Percentiles rank a stretch among this genome's conserved stretches.
phyloP scores from a whole-genome alignment of 176 grass and related monocot genomes.

The Ampelocalamus luodianensis region DNA sequence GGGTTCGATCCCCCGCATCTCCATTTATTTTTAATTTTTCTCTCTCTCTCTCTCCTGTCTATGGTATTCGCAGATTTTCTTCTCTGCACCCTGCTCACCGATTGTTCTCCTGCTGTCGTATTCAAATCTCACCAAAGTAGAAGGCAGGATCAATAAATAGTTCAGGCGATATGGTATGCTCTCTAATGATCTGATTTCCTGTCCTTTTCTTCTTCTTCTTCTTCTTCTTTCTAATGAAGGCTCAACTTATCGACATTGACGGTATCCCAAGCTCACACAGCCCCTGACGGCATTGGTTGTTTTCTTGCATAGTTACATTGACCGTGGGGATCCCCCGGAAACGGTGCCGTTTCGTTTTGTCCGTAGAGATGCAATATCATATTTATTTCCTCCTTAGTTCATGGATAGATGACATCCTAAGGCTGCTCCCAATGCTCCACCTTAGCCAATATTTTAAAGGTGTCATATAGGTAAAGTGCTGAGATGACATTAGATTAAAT shows the following conservation, averaged over 20 bases:
- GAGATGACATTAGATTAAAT: no score
- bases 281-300: no score
- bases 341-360: not conserved
- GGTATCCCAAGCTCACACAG: not conserved
- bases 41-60: no score
- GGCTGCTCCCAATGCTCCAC: no score
- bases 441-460: no score
- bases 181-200: not conserved
- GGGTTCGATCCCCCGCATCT: slow-evolving; percentile 98
- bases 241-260: not conserved
- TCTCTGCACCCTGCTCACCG: no score
- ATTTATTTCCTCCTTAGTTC: no score
- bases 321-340: not conserved
- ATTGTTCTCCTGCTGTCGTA: not conserved
- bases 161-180: not conserved
- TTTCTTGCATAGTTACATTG: no score
- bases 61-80: no score
- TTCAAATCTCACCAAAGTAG: not conserved
- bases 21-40: not conserved
- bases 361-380: not conserved
- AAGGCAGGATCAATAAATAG: not conserved
- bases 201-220: not conserved
- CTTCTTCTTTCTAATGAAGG: no score
- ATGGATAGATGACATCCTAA: no score
- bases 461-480: no score